Base-by-base conservation (phyloP, 2,329 filamentous ascomycete species). In the Ilyonectria sp. region DNA sequence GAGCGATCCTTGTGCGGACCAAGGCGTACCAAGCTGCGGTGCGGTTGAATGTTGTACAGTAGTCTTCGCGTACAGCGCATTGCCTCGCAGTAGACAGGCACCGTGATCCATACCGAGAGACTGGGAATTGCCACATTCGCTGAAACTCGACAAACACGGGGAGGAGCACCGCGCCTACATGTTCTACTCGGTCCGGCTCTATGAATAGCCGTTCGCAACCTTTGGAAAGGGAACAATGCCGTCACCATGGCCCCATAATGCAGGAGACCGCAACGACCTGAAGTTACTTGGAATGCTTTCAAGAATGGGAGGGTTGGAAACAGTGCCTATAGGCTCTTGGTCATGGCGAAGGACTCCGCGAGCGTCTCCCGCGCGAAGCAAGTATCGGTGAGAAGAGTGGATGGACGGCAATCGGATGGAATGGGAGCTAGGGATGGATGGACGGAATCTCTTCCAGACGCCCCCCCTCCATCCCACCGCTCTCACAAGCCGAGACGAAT, bases 241-340 rank as follows among this genome's bases (percentile, higher is more conserved):
- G 35, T 69, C 57, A 68, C 63, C 23, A 29, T 60, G 53, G 53
- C n/a, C 69, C 43, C 59, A 37, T 58, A 47, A 46, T 58, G 63
- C 56, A 47, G 26, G 29, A 33, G n/a, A 50, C 21, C 31, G 43
- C 52, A 50, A 35, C 40, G 7, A n/a, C 40, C n/a, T n/a, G 15
- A n/a, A 43, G 40, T n/a, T 43, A 43, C 15, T 43, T 43, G 40
- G 40, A 15, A 19, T n/a, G 11, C n/a, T 52, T 33, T 35, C 33
- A 29, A n/a, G 33, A 44, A 59, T 33, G 31, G 61, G 54, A 59
- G 44, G 54, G 46, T 37, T 44, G 61, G 46, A 35, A 46, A 43
- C n/a, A 35, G 19, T 7, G 47, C 37, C 35, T 17, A 65, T 65
- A 60, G 62, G 62, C 40, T 47, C 40, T 60, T 21, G 21, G 13